phyloP scores from a whole-genome alignment of 352 stramenopile genomes.

The Blastocystis sp. region DNA sequence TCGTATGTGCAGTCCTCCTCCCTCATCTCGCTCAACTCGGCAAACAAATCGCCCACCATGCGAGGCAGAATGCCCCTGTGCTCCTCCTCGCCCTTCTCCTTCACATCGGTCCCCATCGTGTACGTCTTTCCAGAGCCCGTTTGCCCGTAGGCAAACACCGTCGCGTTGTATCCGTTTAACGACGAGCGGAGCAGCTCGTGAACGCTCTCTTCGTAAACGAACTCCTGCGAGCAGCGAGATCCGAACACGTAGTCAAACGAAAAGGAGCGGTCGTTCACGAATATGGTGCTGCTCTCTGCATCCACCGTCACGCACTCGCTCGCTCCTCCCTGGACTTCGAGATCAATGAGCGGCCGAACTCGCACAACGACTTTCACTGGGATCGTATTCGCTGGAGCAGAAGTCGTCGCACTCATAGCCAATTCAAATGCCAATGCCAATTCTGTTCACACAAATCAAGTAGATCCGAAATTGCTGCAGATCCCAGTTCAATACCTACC shows the following conservation, averaged over 20 bases:
- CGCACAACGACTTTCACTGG: conserved; percentile 72
- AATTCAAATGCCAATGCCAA: not conserved
- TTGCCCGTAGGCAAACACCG: conserved; percentile 77
- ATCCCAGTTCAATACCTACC: too few relatives aligned
- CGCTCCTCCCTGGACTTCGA: conserved; percentile 25
- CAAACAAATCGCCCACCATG: conserved; percentile 71
- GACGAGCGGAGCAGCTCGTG: conserved; percentile 61
- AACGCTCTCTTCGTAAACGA: conserved; percentile 74
- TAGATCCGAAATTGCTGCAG: too few relatives aligned
- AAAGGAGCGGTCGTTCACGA: conserved; percentile 59
- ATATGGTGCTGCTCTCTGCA: conserved; percentile 34
- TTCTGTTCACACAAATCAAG: not conserved
- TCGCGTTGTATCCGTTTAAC: conserved; percentile 75
- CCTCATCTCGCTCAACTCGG: not conserved
- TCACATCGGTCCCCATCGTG: conserved; percentile 74
- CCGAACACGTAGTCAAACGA: conserved; percentile 75
- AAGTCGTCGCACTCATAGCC: conserved; percentile 4
- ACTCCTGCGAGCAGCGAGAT: conserved; percentile 69
- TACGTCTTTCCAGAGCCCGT: conserved; percentile 77
- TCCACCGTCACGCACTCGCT: conserved; percentile 35
- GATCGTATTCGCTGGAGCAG: not conserved
- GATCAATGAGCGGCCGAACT: conserved; percentile 61
- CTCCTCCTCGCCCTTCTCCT: conserved; percentile 26
- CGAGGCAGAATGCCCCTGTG: conserved; percentile 57
- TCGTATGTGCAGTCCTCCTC: conserved; percentile 27